phyloP scores from a whole-genome alignment of 306 rosid species.

The Vicia sativa region DNA sequence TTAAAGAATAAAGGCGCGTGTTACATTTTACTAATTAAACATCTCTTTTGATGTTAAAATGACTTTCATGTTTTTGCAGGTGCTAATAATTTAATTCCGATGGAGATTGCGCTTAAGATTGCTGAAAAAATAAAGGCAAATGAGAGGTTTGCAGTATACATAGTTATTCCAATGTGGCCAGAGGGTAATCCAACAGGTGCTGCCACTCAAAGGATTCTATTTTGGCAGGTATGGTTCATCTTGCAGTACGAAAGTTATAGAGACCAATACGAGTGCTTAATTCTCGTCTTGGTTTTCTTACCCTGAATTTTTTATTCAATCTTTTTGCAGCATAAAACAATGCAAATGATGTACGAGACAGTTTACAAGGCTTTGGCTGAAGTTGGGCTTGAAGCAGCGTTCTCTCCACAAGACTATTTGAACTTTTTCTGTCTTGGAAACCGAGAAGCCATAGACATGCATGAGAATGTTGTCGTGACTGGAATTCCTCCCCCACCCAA shows the following conservation, averaged over 20 bases:
- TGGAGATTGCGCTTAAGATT: slow-evolving; percentile 95
- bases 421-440: slow-evolving; percentile 97
- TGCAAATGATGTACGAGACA: slow-evolving; percentile 99
- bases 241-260: slow-evolving; percentile 26
- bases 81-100: slow-evolving; percentile 96
- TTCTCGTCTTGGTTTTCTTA: slow-evolving; percentile 29
- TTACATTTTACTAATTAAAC: not conserved
- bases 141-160: slow-evolving; percentile 90
- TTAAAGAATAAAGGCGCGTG: not conserved
- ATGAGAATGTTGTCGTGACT: slow-evolving; percentile 39
- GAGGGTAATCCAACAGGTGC: slow-evolving; percentile 94
- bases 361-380: slow-evolving; percentile 84
- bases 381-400: slow-evolving; percentile 78
- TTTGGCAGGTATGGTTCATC: slow-evolving; percentile 85
- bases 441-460: slow-evolving; percentile 67
- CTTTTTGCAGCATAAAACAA: slow-evolving; percentile 75
- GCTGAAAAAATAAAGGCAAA: slow-evolving; percentile 87
- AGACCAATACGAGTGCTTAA: not conserved
- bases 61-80: slow-evolving; percentile 54
- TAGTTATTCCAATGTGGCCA: slow-evolving; percentile 99
- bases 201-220: slow-evolving; percentile 91
- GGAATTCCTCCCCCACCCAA: slow-evolving; percentile 70
- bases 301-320: not conserved
- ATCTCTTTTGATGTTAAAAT: slow-evolving; percentile 21
- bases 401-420: slow-evolving; percentile 88